Evolutionary conservation across 768 basidiomycete genomes (phyloP).

Genomic region (Leccinellum albellum): DNA sequence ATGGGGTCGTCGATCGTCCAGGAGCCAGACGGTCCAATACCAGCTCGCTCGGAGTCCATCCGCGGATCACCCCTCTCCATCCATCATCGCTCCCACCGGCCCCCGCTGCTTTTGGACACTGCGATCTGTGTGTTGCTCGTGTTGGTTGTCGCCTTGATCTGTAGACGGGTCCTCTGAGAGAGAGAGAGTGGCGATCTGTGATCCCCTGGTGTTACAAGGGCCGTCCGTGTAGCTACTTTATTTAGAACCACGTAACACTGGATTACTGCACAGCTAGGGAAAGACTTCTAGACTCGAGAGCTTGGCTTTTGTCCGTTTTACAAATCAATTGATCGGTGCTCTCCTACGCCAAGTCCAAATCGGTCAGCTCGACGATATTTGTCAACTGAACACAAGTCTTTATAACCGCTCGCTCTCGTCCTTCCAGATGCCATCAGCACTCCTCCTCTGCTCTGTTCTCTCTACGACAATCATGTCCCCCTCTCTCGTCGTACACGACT

Average conservation of each 20-base stretch:
- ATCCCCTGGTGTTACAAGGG: conserved; percentile 6
- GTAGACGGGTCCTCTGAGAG: conserved; percentile 48
- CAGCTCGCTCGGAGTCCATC: conserved; percentile 11
- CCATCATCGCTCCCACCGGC: conserved; percentile 29
- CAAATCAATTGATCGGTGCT: conserved; percentile 17
- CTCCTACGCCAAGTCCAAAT: conserved; percentile 6
- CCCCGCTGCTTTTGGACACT: conserved; percentile 67
- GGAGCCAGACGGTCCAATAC: conserved; percentile 9
- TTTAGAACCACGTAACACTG: conserved; percentile 1
- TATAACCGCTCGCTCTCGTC: conserved; percentile 11
- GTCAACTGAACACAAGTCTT: conserved; percentile 20
- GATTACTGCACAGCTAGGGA: conserved; percentile 14
- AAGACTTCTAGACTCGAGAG: neutral
- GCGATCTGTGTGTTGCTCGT: conserved; percentile 72
- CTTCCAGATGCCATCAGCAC: conserved; percentile 8
- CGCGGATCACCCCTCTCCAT: conserved; percentile 14
- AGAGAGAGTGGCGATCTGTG: conserved; percentile 24
- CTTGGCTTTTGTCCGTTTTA: no score
- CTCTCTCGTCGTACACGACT: conserved; percentile 13
- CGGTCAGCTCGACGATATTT: conserved; percentile 27
- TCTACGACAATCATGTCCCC: conserved; percentile 9
- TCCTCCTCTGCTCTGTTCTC: neutral
- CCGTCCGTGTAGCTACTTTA: neutral
- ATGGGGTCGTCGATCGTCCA: conserved; percentile 7
- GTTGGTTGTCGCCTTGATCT: conserved; percentile 64